phyloP scores from a whole-genome alignment of 192 early-diverging fungal species.

The Podila horticola region DNA sequence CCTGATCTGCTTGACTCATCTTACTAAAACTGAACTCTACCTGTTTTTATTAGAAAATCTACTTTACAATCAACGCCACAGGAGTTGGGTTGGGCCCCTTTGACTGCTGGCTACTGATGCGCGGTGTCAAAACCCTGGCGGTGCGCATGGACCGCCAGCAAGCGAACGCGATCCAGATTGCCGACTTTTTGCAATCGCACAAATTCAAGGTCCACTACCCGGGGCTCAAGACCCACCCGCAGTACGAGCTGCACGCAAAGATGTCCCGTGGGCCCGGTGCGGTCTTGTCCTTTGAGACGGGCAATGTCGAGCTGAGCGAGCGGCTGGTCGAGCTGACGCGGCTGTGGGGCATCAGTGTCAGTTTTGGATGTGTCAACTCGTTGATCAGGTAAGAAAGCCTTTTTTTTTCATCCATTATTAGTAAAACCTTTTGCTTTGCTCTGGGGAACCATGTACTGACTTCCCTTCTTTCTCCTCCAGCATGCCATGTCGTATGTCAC shows the following conservation, averaged over 20 bases:
- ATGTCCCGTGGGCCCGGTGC: slow-evolving; percentile 91
- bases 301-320: slow-evolving; percentile 79
- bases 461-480: slow-evolving; percentile 51
- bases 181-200: slow-evolving; percentile 81
- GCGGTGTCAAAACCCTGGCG: slow-evolving; percentile 94
- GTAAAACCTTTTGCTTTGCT: background rate
- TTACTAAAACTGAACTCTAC: background rate
- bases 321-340: slow-evolving; percentile 84
- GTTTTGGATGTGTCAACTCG: slow-evolving; percentile 98
- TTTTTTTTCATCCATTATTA: slow-evolving; percentile 12
- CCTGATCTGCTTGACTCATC: slow-evolving; percentile 10
- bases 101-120: slow-evolving; percentile 92
- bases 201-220: slow-evolving; percentile 92
- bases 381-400: slow-evolving; percentile 79
- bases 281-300: slow-evolving; percentile 95
- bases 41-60: slow-evolving; percentile 70
- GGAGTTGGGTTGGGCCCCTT: slow-evolving; percentile 92
- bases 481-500: slow-evolving; percentile 98
- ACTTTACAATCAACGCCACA: slow-evolving; percentile 95
- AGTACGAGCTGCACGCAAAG: slow-evolving; percentile 80
- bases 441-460: too few relatives aligned
- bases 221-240: slow-evolving; percentile 83
- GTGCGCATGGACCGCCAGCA: slow-evolving; percentile 98
- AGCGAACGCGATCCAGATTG: slow-evolving; percentile 80
- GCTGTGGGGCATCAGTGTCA: slow-evolving; percentile 94